These are phyloP conservation scores for Fusarium duplospermum DNA, from an alignment of 2,329 filamentous ascomycete genomes.

Conservation along the genomic window DNA sequence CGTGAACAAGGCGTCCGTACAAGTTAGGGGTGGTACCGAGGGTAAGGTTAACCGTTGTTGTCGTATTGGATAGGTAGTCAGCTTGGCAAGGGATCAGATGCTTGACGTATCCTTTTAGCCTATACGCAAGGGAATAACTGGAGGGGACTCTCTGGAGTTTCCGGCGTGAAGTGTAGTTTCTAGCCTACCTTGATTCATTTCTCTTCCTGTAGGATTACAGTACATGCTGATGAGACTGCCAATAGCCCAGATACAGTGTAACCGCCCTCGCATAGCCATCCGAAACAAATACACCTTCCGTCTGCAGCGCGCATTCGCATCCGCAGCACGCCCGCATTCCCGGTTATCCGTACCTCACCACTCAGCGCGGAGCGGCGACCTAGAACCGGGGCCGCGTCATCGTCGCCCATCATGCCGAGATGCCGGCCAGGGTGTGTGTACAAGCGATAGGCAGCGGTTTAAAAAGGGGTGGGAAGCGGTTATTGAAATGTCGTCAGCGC, in stretches of 20 bases:
- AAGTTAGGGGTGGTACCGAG: conserved; percentile 13
- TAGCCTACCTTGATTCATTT: neutral
- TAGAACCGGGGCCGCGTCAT: conserved; percentile 39
- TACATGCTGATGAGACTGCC: neutral
- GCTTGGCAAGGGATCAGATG: neutral
- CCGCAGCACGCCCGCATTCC: neutral
- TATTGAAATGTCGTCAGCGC: neutral
- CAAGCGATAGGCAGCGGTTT: neutral
- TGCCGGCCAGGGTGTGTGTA: conserved; percentile 25
- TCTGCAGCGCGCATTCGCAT: conserved; percentile 6
- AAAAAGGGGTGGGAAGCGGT: neutral
- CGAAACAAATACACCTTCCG: neutral
- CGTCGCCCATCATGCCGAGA: conserved; percentile 28
- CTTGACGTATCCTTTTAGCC: neutral
- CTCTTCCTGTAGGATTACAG: neutral
- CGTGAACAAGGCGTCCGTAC: conserved; percentile 7
- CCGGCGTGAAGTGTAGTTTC: neutral
- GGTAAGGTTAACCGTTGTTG: conserved; percentile 11
- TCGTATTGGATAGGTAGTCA: conserved; percentile 8
- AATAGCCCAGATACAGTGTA: neutral
- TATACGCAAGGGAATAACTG: neutral
- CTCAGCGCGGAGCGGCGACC: conserved; percentile 28
- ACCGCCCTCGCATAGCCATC: neutral
- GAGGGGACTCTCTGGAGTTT: neutral
- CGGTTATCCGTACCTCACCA: conserved; percentile 15